A percentile compares a stretch with the other conserved stretches of the same genome.
phyloP scores from a whole-genome alignment of 1,284 basidiomycete species.

The Ustilago sp. region DNA sequence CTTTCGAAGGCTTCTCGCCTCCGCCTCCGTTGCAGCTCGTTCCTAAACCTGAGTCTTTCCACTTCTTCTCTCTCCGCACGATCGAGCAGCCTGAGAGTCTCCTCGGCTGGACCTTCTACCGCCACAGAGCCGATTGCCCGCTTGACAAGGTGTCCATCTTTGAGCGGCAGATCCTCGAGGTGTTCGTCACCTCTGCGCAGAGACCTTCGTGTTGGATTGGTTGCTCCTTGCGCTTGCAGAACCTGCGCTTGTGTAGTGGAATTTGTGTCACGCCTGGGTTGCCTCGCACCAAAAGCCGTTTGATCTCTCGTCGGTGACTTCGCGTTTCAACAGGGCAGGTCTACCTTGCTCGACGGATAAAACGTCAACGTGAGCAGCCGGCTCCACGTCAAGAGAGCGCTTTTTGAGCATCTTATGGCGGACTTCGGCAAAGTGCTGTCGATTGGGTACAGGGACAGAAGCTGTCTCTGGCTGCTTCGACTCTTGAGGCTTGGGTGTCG shows the following conservation, averaged over 20 bases:
- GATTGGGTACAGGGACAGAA: neutral
- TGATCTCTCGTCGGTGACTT: neutral
- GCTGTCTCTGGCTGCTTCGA: neutral
- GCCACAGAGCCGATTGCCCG: too few species aligned
- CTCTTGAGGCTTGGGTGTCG: neutral
- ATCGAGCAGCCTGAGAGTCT: neutral
- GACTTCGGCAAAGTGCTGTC: neutral
- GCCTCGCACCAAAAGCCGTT: neutral
- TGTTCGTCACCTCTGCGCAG: too few species aligned
- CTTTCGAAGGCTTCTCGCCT: neutral
- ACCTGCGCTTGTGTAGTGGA: too few species aligned
- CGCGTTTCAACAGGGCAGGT: neutral
- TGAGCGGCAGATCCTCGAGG: too few species aligned
- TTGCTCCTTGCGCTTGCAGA: too few species aligned
- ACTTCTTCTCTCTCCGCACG: neutral
- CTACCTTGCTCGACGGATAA: neutral
- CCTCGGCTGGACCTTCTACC: neutral
- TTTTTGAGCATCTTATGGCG: neutral
- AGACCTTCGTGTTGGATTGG: too few species aligned
- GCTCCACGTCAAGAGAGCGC: neutral
- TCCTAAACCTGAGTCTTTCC: neutral
- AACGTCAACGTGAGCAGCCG: neutral
- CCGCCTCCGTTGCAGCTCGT: neutral
- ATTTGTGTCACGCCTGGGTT: too few species aligned
- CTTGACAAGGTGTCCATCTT: too few species aligned